These are phyloP conservation scores for Fraxinus platypoda DNA, from an alignment of 305 asterid genomes.

Conservation along the genomic window DNA sequence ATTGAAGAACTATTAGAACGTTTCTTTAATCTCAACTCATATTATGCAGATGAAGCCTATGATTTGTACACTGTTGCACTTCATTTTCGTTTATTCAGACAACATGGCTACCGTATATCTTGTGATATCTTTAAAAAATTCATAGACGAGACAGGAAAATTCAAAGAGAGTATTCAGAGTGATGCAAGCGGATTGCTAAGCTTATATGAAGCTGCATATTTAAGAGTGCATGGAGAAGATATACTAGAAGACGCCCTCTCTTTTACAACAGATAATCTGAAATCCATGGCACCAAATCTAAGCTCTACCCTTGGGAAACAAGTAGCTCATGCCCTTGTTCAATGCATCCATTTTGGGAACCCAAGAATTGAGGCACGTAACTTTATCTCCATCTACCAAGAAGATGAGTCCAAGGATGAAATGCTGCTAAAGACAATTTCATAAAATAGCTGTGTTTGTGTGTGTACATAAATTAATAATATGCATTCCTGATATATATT, in stretches of 20 bases:
- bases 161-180: not conserved
- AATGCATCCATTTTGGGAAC: not conserved
- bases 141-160: not conserved
- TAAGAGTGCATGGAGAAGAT: not conserved
- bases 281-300: not conserved
- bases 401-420: not conserved
- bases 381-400: not conserved
- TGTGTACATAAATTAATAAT: no score
- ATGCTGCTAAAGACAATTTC: not conserved
- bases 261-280: not conserved
- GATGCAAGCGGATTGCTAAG: not conserved
- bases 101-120: not conserved
- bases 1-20: not conserved
- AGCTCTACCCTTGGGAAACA: not conserved
- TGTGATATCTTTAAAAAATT: not conserved
- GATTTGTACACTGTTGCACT: not conserved
- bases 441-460: not conserved
- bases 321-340: not conserved
- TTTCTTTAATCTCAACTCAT: not conserved
- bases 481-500: not conserved
- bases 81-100: not conserved
- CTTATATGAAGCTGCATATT: not conserved
- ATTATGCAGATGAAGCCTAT: not conserved
- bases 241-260: not conserved
- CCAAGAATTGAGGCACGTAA: not conserved